Conservation (phyloP, 169 alveolate species). For the Amoebophrya sp. region DNA sequence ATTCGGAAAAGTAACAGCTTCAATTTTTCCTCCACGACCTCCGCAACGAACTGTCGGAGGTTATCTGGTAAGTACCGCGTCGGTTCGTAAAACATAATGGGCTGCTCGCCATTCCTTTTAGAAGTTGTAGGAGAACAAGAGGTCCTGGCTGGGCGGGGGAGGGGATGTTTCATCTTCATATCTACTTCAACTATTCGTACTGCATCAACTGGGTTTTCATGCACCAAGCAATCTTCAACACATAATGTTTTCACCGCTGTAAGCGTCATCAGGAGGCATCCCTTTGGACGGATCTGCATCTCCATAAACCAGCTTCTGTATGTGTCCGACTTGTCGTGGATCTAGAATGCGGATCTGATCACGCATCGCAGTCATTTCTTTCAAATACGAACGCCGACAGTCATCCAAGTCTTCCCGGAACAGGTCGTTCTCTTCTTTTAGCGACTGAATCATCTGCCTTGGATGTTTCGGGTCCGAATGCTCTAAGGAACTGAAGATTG, state of each 20-base stretch:
- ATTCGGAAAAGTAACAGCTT: background rate
- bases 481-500: too few species aligned
- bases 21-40: slow-evolving; percentile 11
- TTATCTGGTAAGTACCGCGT: background rate
- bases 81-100: background rate
- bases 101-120: background rate
- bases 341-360: background rate
- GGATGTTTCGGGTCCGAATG: background rate
- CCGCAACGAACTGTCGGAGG: background rate
- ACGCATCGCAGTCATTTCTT: background rate
- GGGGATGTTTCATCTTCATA: too few species aligned
- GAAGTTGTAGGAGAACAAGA: too few species aligned
- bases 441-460: background rate
- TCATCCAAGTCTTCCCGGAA: background rate
- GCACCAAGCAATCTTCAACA: too few species aligned
- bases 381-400: background rate
- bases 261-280: too few species aligned
- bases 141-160: too few species aligned
- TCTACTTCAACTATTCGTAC: too few species aligned
- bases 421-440: background rate
- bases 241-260: too few species aligned
- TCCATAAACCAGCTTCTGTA: background rate
- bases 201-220: too few species aligned
- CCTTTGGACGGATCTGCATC: background rate
- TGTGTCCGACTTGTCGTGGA: background rate